A percentile compares a stretch with the other conserved stretches of the same genome.
Conservation (phyloP, 306 rosid genomes). For the Inga oerstediana region DNA sequence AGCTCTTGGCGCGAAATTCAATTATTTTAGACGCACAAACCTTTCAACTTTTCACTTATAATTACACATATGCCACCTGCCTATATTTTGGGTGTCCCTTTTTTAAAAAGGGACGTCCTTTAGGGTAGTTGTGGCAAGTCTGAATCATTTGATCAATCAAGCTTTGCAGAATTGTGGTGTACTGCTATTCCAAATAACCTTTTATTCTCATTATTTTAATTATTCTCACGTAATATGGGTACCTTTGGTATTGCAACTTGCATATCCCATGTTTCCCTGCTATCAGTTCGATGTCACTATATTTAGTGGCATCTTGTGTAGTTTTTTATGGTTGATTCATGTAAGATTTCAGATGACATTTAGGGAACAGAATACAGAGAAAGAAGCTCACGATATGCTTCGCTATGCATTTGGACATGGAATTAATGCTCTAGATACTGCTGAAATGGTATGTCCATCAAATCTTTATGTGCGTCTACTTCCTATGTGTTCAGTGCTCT, state of each 20-base stretch:
- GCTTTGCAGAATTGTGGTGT: not conserved
- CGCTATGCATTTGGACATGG: slow-evolving; percentile 71
- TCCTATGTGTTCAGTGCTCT: not conserved
- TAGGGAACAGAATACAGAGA: slow-evolving; percentile 85
- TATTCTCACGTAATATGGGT: not conserved
- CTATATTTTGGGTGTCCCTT: too few relatives aligned
- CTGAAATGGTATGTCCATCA: slow-evolving; percentile 51
- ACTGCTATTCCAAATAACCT: too few relatives aligned
- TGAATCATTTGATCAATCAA: not conserved
- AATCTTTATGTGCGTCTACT: slow-evolving; percentile 28
- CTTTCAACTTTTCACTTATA: too few relatives aligned
- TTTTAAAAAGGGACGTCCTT: too few relatives aligned
- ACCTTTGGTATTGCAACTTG: not conserved
- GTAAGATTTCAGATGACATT: slow-evolving; percentile 73
- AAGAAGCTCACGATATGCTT: slow-evolving; percentile 77
- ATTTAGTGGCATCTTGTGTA: not conserved
- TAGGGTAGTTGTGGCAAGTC: too few relatives aligned
- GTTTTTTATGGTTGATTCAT: slow-evolving; percentile 3
- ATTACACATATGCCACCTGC: too few relatives aligned
- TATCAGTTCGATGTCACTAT: not conserved
- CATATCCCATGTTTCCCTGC: not conserved
- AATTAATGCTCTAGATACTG: slow-evolving; percentile 64
- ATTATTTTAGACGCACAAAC: too few relatives aligned
- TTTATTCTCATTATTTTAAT: not conserved
- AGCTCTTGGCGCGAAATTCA: too few relatives aligned